Evolutionary conservation across 768 basidiomycete genomes (phyloP).

Genomic region (Agrocybe chaxingu): DNA sequence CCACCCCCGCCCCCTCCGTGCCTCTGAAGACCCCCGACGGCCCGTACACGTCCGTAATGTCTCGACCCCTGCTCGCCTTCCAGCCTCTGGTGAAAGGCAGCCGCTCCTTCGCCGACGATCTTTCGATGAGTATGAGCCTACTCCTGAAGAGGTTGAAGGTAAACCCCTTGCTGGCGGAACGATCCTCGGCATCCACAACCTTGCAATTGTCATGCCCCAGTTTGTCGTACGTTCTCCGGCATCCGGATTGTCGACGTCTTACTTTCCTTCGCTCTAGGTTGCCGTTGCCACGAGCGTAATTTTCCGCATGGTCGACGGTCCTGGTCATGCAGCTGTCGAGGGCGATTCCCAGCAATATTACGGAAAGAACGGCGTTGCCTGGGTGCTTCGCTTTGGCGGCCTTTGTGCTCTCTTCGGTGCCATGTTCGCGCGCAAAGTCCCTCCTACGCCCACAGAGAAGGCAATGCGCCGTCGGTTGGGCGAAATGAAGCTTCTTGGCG

Average conservation of each 20-base stretch:
- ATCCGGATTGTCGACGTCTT: conserved; percentile 5
- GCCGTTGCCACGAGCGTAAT: conserved; percentile 84
- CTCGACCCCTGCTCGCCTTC: conserved; percentile 42
- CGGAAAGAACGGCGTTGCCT: conserved; percentile 88
- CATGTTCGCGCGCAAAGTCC: conserved; percentile 72
- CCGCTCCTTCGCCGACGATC: conserved; percentile 63
- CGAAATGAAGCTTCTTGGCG: conserved; percentile 73
- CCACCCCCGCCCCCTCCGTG: conserved; percentile 38
- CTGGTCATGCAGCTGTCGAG: conserved; percentile 36
- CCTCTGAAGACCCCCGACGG: conserved; percentile 26
- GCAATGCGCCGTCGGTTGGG: conserved; percentile 81
- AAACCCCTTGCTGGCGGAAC: conserved; percentile 80
- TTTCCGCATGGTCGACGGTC: conserved; percentile 75
- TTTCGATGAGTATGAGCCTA: conserved; percentile 43
- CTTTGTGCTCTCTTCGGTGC: conserved; percentile 84
- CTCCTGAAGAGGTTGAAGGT: conserved; percentile 34
- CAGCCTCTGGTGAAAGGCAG: conserved; percentile 42
- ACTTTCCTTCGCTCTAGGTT: conserved; percentile 46
- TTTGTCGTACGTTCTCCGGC: conserved; percentile 65
- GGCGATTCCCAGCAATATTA: conserved; percentile 55
- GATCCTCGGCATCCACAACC: conserved; percentile 90
- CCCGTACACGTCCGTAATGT: conserved; percentile 52
- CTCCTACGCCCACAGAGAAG: conserved; percentile 88
- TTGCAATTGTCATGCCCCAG: conserved; percentile 94
- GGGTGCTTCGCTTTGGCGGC: conserved; percentile 93